Evolutionary conservation across 805 yeast genomes (phyloP), one percentile per base, ranked within the genome.

Genomic region (Ogataea henricii): DNA sequence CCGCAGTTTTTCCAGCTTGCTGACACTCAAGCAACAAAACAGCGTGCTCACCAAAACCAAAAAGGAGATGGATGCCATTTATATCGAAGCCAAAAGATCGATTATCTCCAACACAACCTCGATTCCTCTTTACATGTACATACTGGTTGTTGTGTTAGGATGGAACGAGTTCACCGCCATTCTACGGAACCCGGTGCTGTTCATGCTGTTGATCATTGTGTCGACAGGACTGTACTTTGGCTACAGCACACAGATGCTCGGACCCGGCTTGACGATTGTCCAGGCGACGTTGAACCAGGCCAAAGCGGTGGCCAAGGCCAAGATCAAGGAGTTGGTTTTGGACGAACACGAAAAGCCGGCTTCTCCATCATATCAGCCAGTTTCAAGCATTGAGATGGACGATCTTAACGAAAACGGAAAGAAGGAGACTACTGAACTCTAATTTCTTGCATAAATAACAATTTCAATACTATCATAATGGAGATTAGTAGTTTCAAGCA

Each of bases 111-210:
- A 85, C 40, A 78, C 82, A 10, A 81, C 96, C 0, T 83, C 85
- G 49, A 85, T 94, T 48, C 99, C 99, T 3, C 72, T 82, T 54
- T 94, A 85, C 72, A 81, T 94, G 48, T 90, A 89, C 68, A 69
- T 81, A 9, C 61, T 92, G 12, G 70, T 94, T 20, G 65, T 86
- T 2, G 82, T 87, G 3, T 72, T 94, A 18, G 99, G 99, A 8
- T 94, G 97, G 97, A 91, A 91, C 66, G 97, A 94, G 72, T 85
- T 94, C 56, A 79, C 90, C 86, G 85, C 94, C 8, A 80, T 94
- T 14, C 62, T 94, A 37, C 78, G 95, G 53, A 91, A 88, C 63
- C 97, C 99, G 44, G 59, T 92, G n/a, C 78, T 87, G 56, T 82
- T 91, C 54, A 73, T 87, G 5, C 64, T 90, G 41, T 58, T 79